Evolutionary conservation across 2,329 filamentous ascomycete species (phyloP).

Genomic region (Fusarium sp.): DNA sequence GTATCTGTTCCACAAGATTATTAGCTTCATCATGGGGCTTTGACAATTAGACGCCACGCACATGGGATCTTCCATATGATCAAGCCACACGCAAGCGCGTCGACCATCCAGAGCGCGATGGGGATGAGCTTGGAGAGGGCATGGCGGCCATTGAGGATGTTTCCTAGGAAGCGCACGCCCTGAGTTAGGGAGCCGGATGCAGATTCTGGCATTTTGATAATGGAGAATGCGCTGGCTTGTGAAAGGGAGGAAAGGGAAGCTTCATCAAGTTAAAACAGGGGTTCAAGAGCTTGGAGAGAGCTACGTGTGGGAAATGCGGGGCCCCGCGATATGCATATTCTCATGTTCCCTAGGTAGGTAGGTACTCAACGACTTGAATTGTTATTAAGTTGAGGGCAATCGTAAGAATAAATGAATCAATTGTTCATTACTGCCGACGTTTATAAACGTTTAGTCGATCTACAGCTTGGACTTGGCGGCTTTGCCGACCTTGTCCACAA

Average conservation of each 20-base stretch:
- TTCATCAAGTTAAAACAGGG: conserved; percentile 13
- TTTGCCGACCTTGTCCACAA: conserved; percentile 69
- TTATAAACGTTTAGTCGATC: not conserved
- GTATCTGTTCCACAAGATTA: conserved; percentile 68
- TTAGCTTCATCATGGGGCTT: conserved; percentile 11
- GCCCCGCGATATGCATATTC: conserved; percentile 43
- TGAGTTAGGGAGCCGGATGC: conserved; percentile 38
- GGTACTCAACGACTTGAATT: not conserved
- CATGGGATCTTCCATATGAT: conserved; percentile 87
- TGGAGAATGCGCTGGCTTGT: conserved; percentile 8
- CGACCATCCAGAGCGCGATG: conserved; percentile 72
- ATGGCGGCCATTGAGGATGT: conserved; percentile 60
- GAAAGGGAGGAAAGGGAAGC: conserved; percentile 15
- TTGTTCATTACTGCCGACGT: not conserved
- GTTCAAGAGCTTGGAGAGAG: conserved; percentile 27
- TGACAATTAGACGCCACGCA: conserved; percentile 55
- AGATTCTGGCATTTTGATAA: conserved; percentile 42
- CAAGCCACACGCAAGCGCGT: conserved; percentile 75
- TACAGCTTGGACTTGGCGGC: conserved; percentile 44
- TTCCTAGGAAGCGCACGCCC: conserved; percentile 48
- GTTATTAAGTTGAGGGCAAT: not conserved
- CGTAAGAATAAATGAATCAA: not conserved
- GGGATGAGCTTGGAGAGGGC: conserved; percentile 61
- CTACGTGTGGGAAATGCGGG: conserved; percentile 14
- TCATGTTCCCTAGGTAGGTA: not conserved